Base-by-base conservation (phyloP, 169 alveolate species). In the Miamiensis avidus region DNA sequence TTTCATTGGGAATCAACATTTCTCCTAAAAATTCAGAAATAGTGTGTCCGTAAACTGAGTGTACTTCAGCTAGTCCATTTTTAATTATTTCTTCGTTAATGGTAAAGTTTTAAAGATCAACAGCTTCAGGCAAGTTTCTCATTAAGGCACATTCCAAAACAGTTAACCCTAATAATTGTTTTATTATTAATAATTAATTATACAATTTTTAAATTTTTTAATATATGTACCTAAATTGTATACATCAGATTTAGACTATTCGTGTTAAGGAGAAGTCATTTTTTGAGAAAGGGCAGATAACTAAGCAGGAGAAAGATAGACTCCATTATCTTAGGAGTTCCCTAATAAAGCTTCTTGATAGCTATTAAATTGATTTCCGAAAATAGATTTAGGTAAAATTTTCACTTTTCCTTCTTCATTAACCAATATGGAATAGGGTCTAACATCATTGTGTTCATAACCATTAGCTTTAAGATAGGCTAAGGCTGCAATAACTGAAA, bases 341-440 rank as follows among this genome's bases (percentile, higher is more conserved):
- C 32, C 73, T 26, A 31, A 34, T 72, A 64, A 34, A 64, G 76
- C 76, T 26, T 34, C 0, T 72, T 29, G 34, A 49, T 79, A 79
- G 25, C 30, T 79, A 79, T 64, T 79, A 49, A 34, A 34, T 15
- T 27, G 31, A 28, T 33, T 34, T 26, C 20, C 64, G 27, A 25
- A 27, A 29, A 29, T 34, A n/a, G 76, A 72, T 4, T 29, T 65
- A 0, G 75, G 75, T 29, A 79, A 26, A 29, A 79, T 65, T 28
- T 79, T 79, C 27, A 79, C 32, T 34, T 65, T 79, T 1, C 84
- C 84, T 79, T 79, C 30, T 34, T 79, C 84, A 65, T 76, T 79
- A 29, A 79, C 27, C 28, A 79, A 64, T 25, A 79, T 79, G 1
- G 74, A 79, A 64, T 33, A 79, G 26, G 84, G 84, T 29, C 31